A percentile compares a stretch with the other conserved stretches of the same genome.
These are phyloP conservation scores for Starmerella cellae DNA, from an alignment of 805 yeast species.

Conservation along the genomic window DNA sequence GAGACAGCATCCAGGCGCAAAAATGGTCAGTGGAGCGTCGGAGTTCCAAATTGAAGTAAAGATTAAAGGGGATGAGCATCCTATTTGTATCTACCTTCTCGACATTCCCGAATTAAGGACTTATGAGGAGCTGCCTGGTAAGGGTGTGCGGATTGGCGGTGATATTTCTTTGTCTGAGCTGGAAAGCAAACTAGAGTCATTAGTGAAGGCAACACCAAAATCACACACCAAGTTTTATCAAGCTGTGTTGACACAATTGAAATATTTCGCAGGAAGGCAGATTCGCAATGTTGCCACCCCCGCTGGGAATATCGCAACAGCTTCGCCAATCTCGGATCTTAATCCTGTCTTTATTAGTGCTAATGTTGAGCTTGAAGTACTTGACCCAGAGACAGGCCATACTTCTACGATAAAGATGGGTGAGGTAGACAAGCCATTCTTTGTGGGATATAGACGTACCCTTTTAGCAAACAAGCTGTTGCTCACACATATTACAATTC, in stretches of 20 bases:
- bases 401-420: conserved; percentile 27
- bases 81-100: conserved; percentile 32
- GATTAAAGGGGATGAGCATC: conserved; percentile 32
- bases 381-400: conserved; percentile 26
- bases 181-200: conserved; percentile 29
- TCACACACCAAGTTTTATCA: conserved; percentile 29
- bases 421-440: conserved; percentile 27
- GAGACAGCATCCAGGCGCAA: conserved; percentile 28
- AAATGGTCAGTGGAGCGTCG: conserved; percentile 37
- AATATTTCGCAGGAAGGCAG: conserved; percentile 38
- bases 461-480: conserved; percentile 29
- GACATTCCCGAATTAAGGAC: conserved; percentile 33
- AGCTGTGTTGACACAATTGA: conserved; percentile 33
- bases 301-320: conserved; percentile 39
- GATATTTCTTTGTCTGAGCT: conserved; percentile 32
- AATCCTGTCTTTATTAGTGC: conserved; percentile 36
- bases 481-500: conserved; percentile 31
- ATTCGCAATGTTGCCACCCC: conserved; percentile 40
- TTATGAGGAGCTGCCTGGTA: conserved; percentile 28
- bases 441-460: conserved; percentile 34
- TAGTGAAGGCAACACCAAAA: conserved; percentile 19
- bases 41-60: conserved; percentile 38
- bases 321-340: conserved; percentile 38
- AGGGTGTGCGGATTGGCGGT: conserved; percentile 35
- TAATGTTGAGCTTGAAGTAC: conserved; percentile 31